Base-by-base conservation (phyloP, 2,329 filamentous ascomycete species). In the Fusarium brachygibbosum region DNA sequence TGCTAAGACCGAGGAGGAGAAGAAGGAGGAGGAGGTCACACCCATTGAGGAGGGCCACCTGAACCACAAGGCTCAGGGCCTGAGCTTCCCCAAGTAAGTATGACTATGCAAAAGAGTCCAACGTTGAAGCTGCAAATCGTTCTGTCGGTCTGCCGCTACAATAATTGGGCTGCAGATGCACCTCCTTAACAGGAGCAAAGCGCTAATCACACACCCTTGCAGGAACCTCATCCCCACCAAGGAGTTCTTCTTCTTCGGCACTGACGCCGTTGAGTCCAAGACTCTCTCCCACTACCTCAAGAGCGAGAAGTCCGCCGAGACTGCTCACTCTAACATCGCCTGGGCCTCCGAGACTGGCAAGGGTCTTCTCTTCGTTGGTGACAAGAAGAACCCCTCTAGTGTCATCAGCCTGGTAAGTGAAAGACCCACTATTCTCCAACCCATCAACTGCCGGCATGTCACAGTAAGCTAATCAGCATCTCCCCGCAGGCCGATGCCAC, bases 341-440 rank as follows among this genome's bases (percentile, higher is more conserved):
- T 98, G 96, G 93, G 93, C 95, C 69, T 90, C 90, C 74, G 90
- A 97, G 86, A 98, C 95, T 63, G 95, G 95, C 80, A 97, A 97
- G 86, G 96, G 96, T 78, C 91, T 98, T 21, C 86, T 98, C 41
- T 97, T 97, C 87, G 92, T 93, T 82, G 91, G 91, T 76, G 92
- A 97, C 83, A 97, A 97, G 89, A 85, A 88, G 71, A 87, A 87
- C 63, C 94, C 95, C 65, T 86, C 90, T 73, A 91, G 93, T 76
- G 90, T 96, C 75, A 91, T 98, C 80, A 93, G 93, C 82, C 83
- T 98, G 79, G 93, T 97, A 87, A 77, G 92, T 65, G 37, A 13
- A n/a, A 52, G 71, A 62, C 60, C 72, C 68, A 74, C 68, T 35
- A 32, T 29, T 46, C 51, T 50, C 17, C 23, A 46, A 35, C 25